Conservation (phyloP, 176 grass and related monocot genomes). For the Phyllostachys edulis region DNA sequence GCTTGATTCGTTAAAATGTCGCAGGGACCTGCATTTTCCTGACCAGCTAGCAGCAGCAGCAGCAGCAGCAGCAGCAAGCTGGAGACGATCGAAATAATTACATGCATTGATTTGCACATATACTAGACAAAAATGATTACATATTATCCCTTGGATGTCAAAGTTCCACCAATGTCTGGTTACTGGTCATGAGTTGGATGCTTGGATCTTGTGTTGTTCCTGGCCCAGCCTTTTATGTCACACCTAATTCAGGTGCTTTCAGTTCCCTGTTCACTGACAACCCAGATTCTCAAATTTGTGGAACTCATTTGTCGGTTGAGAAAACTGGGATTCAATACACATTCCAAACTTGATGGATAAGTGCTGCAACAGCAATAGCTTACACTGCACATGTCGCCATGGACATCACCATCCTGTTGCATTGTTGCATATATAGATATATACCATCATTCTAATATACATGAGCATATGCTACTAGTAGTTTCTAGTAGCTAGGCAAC, state of each 20-base stretch:
- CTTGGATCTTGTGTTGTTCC: background rate
- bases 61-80: too few relatives aligned
- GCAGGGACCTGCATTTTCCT: too few relatives aligned
- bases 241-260: background rate
- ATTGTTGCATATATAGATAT: too few relatives aligned
- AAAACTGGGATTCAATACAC: background rate
- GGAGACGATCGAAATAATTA: too few relatives aligned
- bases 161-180: background rate
- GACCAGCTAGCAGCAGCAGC: too few relatives aligned
- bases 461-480: too few relatives aligned
- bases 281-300: background rate
- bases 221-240: background rate
- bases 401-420: too few relatives aligned
- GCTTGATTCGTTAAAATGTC: background rate
- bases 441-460: too few relatives aligned
- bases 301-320: constrained; percentile 4
- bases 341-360: background rate
- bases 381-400: too few relatives aligned
- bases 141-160: background rate
- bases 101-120: too few relatives aligned
- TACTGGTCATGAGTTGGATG: background rate
- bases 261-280: background rate
- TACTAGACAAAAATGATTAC: background rate
- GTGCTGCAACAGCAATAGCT: background rate
- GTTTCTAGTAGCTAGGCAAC: too few relatives aligned